Conservation (phyloP, 352 stramenopile species). For the Phytophthora cryptogea region DNA sequence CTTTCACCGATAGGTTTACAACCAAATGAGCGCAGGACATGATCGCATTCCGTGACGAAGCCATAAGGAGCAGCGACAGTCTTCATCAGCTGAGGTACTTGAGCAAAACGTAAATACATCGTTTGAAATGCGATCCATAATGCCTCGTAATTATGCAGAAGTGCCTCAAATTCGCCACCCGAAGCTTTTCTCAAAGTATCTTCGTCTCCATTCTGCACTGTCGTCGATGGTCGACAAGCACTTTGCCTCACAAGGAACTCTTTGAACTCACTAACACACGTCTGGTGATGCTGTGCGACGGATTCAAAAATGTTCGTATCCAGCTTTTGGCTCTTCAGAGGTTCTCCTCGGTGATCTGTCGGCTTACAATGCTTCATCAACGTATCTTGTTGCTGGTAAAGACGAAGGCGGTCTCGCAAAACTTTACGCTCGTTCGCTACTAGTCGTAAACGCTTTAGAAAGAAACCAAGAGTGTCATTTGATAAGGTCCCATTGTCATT, state of each 20-base stretch:
- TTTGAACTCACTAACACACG: slow-evolving; percentile 26
- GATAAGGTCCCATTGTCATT: background rate
- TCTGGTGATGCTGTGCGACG: slow-evolving; percentile 22
- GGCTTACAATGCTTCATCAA: slow-evolving; percentile 8
- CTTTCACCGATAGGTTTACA: background rate
- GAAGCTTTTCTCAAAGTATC: background rate
- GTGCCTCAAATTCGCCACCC: slow-evolving; percentile 13
- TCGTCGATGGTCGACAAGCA: background rate
- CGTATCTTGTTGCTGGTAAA: slow-evolving; percentile 21
- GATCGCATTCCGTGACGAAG: background rate
- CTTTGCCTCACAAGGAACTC: slow-evolving; percentile 5
- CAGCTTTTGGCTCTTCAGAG: background rate
- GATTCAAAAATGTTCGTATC: slow-evolving; percentile 7
- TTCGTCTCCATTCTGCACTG: background rate
- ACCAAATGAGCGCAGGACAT: slow-evolving; percentile 10
- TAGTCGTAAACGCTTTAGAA: slow-evolving; percentile 21
- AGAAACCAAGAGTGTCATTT: slow-evolving; percentile 6
- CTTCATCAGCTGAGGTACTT: background rate
- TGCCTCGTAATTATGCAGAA: slow-evolving; percentile 29
- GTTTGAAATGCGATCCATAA: slow-evolving; percentile 34
- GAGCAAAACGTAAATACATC: slow-evolving; percentile 11
- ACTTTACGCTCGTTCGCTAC: slow-evolving; percentile 18
- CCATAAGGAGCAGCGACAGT: background rate
- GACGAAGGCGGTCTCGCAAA: slow-evolving; percentile 17
- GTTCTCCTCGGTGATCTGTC: background rate